Conservation (phyloP, 2,329 filamentous ascomycete genomes). For the Colletotrichum limetticola region DNA sequence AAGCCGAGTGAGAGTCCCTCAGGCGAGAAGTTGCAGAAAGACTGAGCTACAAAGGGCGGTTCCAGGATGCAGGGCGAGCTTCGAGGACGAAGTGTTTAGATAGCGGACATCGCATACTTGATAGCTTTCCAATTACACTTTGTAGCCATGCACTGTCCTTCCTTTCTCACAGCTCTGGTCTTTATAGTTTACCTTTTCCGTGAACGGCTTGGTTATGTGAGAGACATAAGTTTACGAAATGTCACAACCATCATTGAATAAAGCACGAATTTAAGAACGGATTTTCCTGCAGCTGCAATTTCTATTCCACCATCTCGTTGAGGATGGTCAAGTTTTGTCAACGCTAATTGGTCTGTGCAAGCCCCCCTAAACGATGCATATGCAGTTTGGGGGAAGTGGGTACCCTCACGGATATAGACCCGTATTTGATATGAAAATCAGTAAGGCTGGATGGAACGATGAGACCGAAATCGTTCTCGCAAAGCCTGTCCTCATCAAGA, state of each 20-base stretch:
- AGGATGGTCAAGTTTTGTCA: not conserved
- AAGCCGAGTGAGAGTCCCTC: not conserved
- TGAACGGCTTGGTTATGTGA: not conserved
- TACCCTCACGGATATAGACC: not conserved
- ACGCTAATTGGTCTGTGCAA: not conserved
- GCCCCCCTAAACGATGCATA: not conserved
- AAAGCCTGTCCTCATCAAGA: not conserved
- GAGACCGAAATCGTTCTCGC: not conserved
- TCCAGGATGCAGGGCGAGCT: not conserved
- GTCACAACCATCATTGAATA: not conserved
- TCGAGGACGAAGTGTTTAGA: not conserved
- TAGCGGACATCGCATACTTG: not conserved
- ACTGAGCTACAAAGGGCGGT: not conserved
- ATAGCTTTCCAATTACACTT: not conserved
- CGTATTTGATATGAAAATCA: not conserved
- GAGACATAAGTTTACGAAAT: not conserved
- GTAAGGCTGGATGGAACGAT: not conserved
- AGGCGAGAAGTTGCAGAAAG: not conserved
- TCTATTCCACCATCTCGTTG: slow-evolving; percentile 7
- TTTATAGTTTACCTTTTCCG: not conserved
- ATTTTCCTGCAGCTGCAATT: not conserved
- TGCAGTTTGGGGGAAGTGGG: not conserved
- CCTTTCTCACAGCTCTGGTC: not conserved
- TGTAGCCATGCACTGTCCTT: not conserved
- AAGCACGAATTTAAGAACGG: not conserved